These are phyloP conservation scores for Nectriaceae sp. DNA, from an alignment of 2,329 filamentous ascomycete species.

Conservation along the genomic window DNA sequence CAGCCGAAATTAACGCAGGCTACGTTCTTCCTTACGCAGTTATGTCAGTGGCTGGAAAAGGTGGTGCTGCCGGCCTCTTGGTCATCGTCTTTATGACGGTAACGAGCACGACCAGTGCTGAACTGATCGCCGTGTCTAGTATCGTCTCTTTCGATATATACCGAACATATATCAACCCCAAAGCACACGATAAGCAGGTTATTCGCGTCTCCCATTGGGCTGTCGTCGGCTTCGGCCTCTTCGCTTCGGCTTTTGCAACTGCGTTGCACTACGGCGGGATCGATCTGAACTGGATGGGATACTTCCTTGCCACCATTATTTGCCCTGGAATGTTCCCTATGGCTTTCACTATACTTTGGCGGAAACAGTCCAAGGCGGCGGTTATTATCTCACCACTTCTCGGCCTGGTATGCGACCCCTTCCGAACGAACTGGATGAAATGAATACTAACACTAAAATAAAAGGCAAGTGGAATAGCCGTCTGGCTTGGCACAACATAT, in stretches of 20 bases:
- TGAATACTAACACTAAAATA: neutral
- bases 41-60: slow-evolving; percentile 74
- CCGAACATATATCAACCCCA: slow-evolving; percentile 77
- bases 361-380: slow-evolving; percentile 8
- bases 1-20: slow-evolving; percentile 72
- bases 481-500: slow-evolving; percentile 8
- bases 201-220: slow-evolving; percentile 11
- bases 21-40: slow-evolving; percentile 79
- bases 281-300: slow-evolving; percentile 12
- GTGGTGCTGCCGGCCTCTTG: slow-evolving; percentile 73
- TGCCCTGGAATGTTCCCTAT: slow-evolving; percentile 11
- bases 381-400: slow-evolving; percentile 10
- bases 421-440: neutral
- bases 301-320: slow-evolving; percentile 8
- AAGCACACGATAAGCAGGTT: slow-evolving; percentile 68
- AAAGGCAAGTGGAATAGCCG: slow-evolving; percentile 8
- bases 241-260: slow-evolving; percentile 9
- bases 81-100: slow-evolving; percentile 87
- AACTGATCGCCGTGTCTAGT: slow-evolving; percentile 77
- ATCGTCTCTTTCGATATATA: slow-evolving; percentile 84
- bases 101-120: slow-evolving; percentile 64
- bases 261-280: slow-evolving; percentile 9
- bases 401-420: slow-evolving; percentile 1
- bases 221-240: slow-evolving; percentile 7
- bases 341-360: slow-evolving; percentile 10